These are phyloP conservation scores for Pyrenochaeta sp. DNA, from an alignment of 2,329 filamentous ascomycete genomes.

Conservation along the genomic window DNA sequence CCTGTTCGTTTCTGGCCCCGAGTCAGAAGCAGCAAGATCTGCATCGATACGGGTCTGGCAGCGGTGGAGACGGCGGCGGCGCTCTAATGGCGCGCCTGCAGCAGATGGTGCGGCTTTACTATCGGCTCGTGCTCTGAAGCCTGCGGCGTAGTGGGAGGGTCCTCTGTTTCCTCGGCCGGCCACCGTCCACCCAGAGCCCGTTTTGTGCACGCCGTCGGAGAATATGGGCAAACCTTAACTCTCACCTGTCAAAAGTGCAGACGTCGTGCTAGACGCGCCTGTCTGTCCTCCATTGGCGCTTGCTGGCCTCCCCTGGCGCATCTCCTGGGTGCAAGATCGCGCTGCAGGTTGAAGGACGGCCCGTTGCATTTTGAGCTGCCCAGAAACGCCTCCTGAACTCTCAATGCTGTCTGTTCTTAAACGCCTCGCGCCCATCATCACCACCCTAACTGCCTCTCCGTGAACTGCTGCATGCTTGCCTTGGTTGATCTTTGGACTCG, in stretches of 20 bases:
- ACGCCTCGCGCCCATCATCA: conserved; percentile 38
- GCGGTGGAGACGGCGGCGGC: conserved; percentile 37
- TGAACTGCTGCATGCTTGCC: conserved; percentile 45
- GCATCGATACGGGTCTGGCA: conserved; percentile 31
- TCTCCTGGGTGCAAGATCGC: conserved; percentile 40
- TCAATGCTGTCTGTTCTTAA: conserved; percentile 34
- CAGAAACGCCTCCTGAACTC: conserved; percentile 42
- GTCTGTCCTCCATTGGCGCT: conserved; percentile 35
- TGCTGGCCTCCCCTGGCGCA: conserved; percentile 38
- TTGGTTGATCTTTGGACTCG: conserved; percentile 26
- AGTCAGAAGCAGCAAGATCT: conserved; percentile 46
- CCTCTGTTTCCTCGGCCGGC: conserved; percentile 37
- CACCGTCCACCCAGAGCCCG: conserved; percentile 30
- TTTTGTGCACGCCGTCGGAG: conserved; percentile 46
- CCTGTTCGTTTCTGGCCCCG: conserved; percentile 40
- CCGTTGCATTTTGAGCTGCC: conserved; percentile 51
- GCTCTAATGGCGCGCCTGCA: conserved; percentile 35
- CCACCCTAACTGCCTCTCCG: conserved; percentile 29
- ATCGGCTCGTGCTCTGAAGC: conserved; percentile 47
- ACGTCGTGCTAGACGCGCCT: conserved; percentile 41
- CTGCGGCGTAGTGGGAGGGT: conserved; percentile 39
- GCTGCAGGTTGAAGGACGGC: conserved; percentile 48
- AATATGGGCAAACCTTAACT: conserved; percentile 49
- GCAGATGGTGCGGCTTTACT: conserved; percentile 40
- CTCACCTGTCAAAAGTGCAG: conserved; percentile 48